Evolutionary conservation across 805 yeast species (phyloP).

Genomic region (Clavispora carvajalis): DNA sequence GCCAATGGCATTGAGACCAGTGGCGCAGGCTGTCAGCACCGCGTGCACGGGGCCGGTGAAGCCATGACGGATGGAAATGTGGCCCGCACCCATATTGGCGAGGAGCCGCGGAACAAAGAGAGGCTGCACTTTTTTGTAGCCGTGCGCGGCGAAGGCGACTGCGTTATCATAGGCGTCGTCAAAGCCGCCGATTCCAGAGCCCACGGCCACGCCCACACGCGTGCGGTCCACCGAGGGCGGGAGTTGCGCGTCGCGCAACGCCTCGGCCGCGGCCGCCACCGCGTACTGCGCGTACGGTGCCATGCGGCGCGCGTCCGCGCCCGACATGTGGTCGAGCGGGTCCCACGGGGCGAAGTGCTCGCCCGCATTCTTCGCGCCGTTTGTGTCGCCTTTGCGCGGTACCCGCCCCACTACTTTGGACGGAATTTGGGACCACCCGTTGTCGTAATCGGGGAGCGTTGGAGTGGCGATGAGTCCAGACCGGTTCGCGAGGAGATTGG

Average conservation of each 20-base stretch:
- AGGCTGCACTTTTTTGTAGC: conserved; percentile 73
- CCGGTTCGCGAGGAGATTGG: conserved; percentile 41
- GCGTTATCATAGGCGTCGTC: conserved; percentile 66
- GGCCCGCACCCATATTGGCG: conserved; percentile 92
- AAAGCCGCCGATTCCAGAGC: conserved; percentile 89
- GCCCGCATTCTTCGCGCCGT: conserved; percentile 23
- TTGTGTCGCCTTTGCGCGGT: conserved; percentile 30
- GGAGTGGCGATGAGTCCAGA: conserved; percentile 60
- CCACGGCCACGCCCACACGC: conserved; percentile 73
- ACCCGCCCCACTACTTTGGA: conserved; percentile 72
- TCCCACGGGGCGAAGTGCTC: conserved; percentile 47
- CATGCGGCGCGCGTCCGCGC: conserved; percentile 50
- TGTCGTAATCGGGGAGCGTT: conserved; percentile 33
- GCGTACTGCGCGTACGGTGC: conserved; percentile 78
- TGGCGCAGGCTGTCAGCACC: conserved; percentile 93
- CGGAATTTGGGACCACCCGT: conserved; percentile 54
- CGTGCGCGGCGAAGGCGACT: conserved; percentile 39
- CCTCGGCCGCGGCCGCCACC: conserved; percentile 70
- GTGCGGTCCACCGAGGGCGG: conserved; percentile 39
- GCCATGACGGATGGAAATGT: conserved; percentile 73
- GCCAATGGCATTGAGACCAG: conserved; percentile 91
- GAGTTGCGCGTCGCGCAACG: conserved; percentile 58
- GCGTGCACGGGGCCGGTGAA: conserved; percentile 84
- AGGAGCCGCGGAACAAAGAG: conserved; percentile 78
- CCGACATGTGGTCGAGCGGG: conserved; percentile 43